phyloP scores from a whole-genome alignment of 2,329 filamentous ascomycete species.

The Fusarium duplospermum region DNA sequence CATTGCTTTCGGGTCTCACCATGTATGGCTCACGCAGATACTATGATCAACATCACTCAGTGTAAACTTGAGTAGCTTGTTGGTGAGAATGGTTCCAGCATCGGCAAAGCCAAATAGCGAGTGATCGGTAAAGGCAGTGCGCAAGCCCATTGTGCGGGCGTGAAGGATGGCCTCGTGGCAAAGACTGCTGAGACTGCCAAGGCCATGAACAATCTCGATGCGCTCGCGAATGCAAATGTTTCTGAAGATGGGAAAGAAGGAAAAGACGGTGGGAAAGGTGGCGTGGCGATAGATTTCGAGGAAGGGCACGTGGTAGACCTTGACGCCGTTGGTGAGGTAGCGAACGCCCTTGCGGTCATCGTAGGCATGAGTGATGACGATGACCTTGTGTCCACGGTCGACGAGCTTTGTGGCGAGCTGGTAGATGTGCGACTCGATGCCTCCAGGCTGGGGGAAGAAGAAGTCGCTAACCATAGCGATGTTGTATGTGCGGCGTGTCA shows the following conservation, averaged over 20 bases:
- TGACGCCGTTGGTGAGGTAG: slow-evolving; percentile 96
- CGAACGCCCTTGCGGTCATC: slow-evolving; percentile 90
- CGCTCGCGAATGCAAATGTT: slow-evolving; percentile 95
- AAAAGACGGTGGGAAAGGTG: slow-evolving; percentile 97
- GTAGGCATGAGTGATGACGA: slow-evolving; percentile 97
- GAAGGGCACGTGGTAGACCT: slow-evolving; percentile 98
- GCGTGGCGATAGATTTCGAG: slow-evolving; percentile 94
- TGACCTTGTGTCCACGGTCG: slow-evolving; percentile 96
- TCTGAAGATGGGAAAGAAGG: slow-evolving; percentile 96
- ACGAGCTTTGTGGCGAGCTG: slow-evolving; percentile 96
- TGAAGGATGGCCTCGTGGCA: slow-evolving; percentile 96
- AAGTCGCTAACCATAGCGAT: slow-evolving; percentile 98
- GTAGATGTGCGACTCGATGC: slow-evolving; percentile 98
- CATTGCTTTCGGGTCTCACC: slow-evolving; percentile 63
- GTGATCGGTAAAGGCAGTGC: slow-evolving; percentile 97
- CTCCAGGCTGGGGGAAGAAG: slow-evolving; percentile 98
- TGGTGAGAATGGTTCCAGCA: slow-evolving; percentile 93
- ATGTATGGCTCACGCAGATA: slow-evolving; percentile 98
- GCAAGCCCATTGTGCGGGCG: slow-evolving; percentile 93
- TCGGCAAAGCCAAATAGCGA: slow-evolving; percentile 98
- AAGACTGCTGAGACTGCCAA: slow-evolving; percentile 90
- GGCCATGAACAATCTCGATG: slow-evolving; percentile 98
- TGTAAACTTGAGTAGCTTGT: slow-evolving; percentile 96
- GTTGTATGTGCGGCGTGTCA: slow-evolving; percentile 70
- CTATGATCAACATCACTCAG: slow-evolving; percentile 98